These are phyloP conservation scores for Rhodotorula glutinis DNA, from an alignment of 1,284 basidiomycete species.

Conservation along the genomic window DNA sequence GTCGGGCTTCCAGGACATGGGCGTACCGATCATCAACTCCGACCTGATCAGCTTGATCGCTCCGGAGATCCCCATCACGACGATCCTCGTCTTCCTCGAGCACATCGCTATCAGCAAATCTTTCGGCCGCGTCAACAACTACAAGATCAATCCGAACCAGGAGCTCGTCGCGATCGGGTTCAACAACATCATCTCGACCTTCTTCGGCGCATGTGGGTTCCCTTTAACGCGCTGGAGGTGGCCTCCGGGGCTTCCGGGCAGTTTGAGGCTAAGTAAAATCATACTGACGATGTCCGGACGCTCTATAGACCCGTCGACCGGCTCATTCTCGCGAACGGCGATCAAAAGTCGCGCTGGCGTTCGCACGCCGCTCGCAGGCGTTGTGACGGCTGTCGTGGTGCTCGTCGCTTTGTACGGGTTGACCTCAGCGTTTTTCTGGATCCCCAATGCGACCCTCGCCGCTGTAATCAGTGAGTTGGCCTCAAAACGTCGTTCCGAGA, in stretches of 20 bases:
- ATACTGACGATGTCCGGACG: too few species aligned
- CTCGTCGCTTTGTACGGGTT: slow-evolving; percentile 92
- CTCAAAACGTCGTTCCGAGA: too few species aligned
- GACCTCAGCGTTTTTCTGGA: slow-evolving; percentile 71
- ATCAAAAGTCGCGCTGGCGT: slow-evolving; percentile 95
- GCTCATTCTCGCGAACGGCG: slow-evolving; percentile 95
- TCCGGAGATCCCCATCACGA: slow-evolving; percentile 80
- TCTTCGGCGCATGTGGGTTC: slow-evolving; percentile 56
- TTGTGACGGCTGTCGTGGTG: slow-evolving; percentile 81
- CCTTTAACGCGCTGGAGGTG: not conserved
- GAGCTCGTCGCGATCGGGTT: slow-evolving; percentile 96
- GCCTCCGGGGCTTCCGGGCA: too few species aligned
- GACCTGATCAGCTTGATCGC: slow-evolving; percentile 63
- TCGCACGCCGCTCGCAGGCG: slow-evolving; percentile 85
- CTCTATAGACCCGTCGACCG: slow-evolving; percentile 73
- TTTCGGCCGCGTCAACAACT: slow-evolving; percentile 91
- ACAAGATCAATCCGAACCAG: slow-evolving; percentile 97
- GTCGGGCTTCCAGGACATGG: slow-evolving; percentile 60
- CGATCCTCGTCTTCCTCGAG: slow-evolving; percentile 90
- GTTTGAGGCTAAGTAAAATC: too few species aligned
- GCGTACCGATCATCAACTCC: slow-evolving; percentile 62
- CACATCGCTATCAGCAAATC: slow-evolving; percentile 88
- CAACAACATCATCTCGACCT: slow-evolving; percentile 54
- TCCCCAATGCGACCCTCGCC: slow-evolving; percentile 68
- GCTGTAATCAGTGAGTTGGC: slow-evolving; percentile 70